Evolutionary conservation across 495 filamentous ascomycete genomes (phyloP).

Genomic region (Xylaria cubensis): DNA sequence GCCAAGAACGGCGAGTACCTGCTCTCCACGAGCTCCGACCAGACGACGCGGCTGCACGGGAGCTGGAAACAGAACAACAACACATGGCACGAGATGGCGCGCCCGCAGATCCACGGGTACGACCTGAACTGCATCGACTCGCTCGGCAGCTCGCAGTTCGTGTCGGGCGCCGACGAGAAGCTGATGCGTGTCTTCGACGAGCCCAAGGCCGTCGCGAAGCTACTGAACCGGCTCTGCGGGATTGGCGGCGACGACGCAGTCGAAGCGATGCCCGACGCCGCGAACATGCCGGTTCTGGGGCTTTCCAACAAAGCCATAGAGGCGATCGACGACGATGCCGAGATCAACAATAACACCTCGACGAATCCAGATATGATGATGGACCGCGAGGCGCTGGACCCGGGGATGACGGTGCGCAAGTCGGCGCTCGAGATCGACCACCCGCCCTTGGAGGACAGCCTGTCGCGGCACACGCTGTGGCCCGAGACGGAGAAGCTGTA

Average conservation of each 20-base stretch:
- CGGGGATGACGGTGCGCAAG: slow-evolving; percentile 48
- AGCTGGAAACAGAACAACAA: slow-evolving; percentile 65
- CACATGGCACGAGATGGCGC: slow-evolving; percentile 94
- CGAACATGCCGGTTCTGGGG: slow-evolving; percentile 91
- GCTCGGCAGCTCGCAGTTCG: slow-evolving; percentile 72
- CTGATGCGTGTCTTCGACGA: slow-evolving; percentile 93
- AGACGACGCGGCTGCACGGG: slow-evolving; percentile 93
- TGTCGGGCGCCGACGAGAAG: slow-evolving; percentile 98
- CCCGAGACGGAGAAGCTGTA: slow-evolving; percentile 97
- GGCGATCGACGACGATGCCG: slow-evolving; percentile 57
- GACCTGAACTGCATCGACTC: slow-evolving; percentile 93
- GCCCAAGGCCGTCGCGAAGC: slow-evolving; percentile 78
- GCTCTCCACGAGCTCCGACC: slow-evolving; percentile 86
- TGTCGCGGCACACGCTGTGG: slow-evolving; percentile 91
- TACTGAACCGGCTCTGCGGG: slow-evolving; percentile 73
- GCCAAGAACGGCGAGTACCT: slow-evolving; percentile 82
- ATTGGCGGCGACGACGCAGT: slow-evolving; percentile 46
- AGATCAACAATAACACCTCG: slow-evolving; percentile 29
- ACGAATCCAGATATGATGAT: slow-evolving; percentile 40
- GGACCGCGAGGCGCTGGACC: slow-evolving; percentile 50
- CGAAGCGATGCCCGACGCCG: slow-evolving; percentile 76
- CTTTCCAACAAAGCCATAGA: slow-evolving; percentile 94
- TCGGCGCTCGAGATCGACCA: slow-evolving; percentile 60
- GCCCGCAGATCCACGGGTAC: slow-evolving; percentile 98
- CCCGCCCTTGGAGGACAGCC: slow-evolving; percentile 87